Evolutionary conservation across 2,329 filamentous ascomycete genomes (phyloP), one percentile per base, ranked within the genome.

Genomic region (Trichoderma hamatum): DNA sequence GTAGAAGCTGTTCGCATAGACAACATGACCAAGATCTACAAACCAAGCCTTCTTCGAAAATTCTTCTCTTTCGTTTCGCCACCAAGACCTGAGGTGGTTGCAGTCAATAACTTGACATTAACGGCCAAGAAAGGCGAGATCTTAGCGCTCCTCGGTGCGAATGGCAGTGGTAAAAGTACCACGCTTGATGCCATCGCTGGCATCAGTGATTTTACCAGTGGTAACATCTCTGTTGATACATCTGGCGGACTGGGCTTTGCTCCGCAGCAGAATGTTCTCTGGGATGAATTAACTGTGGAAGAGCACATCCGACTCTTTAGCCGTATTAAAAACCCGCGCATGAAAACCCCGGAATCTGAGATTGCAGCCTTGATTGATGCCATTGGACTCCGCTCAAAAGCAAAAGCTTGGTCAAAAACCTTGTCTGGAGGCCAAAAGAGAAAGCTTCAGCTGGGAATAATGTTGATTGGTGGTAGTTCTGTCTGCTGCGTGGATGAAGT

Each of bases 101-200:
- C 93, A 3, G 93, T 96, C 43, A 84, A 93, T 72, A 82, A 89
- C 63, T 81, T 97, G 55, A 89, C 85, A 39, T 82, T 96, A 67
- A 85, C 85, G 13, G 91, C 92, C 3, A 84, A 86, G 11, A 87
- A 88, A 72, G 93, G 93, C 0, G 89, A 95, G 74, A 95, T 97
- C 56, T 85, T 94, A 76, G 90, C 93, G 1, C 81, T 96, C 0
- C 84, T 97, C 0, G 55, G 82, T 84, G 59, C 86, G 74, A 88
- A 90, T 72, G 82, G 88, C 85, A 92, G 88, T 73, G 93, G 93
- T 26, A 96, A 97, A 77, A 92, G 88, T 52, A 96, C 93, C 0
- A 77, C 76, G 2, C 73, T 78, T 10, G 76, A 78, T 49, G 75
- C 75, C 16, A 73, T 78, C 30, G 75, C 76, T 1, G 76, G 76